These are phyloP conservation scores for Xylaria arbuscula DNA, from an alignment of 2,329 filamentous ascomycete species.

Conservation along the genomic window DNA sequence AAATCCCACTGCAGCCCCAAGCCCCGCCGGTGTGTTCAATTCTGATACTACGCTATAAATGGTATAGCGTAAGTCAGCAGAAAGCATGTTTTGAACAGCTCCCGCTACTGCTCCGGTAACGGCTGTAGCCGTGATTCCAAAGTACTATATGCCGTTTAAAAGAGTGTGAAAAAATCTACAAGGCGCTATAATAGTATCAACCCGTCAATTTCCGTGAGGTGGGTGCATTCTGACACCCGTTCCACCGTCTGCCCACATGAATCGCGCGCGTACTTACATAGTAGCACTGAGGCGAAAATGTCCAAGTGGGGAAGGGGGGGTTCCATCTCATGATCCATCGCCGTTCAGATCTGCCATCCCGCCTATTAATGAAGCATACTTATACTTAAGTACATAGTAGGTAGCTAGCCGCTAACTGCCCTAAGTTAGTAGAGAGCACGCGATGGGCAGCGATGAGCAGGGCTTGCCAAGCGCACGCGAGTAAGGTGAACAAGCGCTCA, in stretches of 20 bases:
- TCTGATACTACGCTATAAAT: neutral
- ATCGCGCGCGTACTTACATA: neutral
- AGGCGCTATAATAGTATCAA: conserved; percentile 15
- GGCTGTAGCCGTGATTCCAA: conserved; percentile 6
- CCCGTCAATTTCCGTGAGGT: neutral
- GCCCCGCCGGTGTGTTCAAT: neutral
- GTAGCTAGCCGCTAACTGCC: neutral
- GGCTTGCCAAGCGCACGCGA: neutral
- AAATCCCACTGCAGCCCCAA: conserved; percentile 28
- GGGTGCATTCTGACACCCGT: neutral
- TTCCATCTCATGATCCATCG: neutral
- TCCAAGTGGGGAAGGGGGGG: neutral
- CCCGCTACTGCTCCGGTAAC: conserved; percentile 25
- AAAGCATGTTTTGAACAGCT: neutral
- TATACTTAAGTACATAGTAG: no score
- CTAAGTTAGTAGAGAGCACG: neutral
- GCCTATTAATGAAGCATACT: neutral
- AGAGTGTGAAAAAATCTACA: neutral
- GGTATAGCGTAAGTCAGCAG: neutral
- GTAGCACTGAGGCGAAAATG: neutral
- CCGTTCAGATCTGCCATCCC: neutral
- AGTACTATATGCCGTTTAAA: conserved; percentile 4
- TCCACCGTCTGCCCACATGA: no score
- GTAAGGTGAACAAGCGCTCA: no score
- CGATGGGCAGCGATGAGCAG: neutral